phyloP scores from a whole-genome alignment of 495 filamentous ascomycete species.

The Lasiosphaeria hispida region DNA sequence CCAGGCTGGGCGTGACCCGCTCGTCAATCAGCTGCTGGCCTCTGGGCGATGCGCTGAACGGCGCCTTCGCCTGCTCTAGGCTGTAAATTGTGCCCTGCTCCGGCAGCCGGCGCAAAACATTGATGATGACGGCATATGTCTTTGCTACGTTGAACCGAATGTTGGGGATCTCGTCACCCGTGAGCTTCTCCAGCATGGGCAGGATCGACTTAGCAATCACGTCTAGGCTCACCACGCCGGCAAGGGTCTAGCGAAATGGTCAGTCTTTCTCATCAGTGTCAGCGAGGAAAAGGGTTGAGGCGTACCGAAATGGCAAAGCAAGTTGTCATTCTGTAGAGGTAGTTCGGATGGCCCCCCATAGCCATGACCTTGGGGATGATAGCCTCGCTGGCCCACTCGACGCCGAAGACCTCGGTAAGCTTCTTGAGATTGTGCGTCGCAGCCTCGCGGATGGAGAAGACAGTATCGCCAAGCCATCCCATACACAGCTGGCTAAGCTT shows the following conservation, averaged over 20 bases:
- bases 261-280: conserved; percentile 18
- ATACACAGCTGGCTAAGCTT: conserved; percentile 94
- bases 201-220: conserved; percentile 91
- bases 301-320: conserved; percentile 96
- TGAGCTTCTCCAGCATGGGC: conserved; percentile 91
- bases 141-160: conserved; percentile 99
- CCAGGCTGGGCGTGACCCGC: conserved; percentile 81
- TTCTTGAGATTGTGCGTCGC: conserved; percentile 97
- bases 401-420: conserved; percentile 96
- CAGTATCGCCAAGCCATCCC: conserved; percentile 98
- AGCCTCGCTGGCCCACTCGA: conserved; percentile 94
- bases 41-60: conserved; percentile 61
- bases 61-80: conserved; percentile 72
- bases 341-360: conserved; percentile 97
- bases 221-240: conserved; percentile 84
- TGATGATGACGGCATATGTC: conserved; percentile 86
- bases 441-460: conserved; percentile 96
- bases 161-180: conserved; percentile 92
- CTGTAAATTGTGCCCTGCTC: conserved; percentile 80
- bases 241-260: conserved; percentile 69
- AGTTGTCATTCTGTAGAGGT: conserved; percentile 98
- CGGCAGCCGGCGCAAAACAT: conserved; percentile 84
- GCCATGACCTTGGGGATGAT: conserved; percentile 98
- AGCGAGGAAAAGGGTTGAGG: conserved; percentile 12
- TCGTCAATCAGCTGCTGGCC: conserved; percentile 83